Evolutionary conservation across 371 early-diverging fungal genomes (phyloP), one percentile per base, ranked within the genome.

Genomic region (Globomyces sp.): DNA sequence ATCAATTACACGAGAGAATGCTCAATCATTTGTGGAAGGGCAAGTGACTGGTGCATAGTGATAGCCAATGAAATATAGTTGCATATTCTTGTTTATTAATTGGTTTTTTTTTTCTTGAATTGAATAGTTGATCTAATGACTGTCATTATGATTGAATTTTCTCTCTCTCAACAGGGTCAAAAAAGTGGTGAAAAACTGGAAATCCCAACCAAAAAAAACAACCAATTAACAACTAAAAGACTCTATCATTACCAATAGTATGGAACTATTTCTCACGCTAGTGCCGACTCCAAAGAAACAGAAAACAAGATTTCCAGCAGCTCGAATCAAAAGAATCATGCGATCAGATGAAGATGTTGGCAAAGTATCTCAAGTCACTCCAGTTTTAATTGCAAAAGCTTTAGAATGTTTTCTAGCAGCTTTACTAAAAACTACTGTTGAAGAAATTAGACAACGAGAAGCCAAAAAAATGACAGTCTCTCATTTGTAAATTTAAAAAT

Each of bases 331-430:
- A 76, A 98, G 97, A 86, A 98, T 99, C 70, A 99, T 99, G 98
- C 98, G 99, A 73, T 83, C 90, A 75, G 98, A 99, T 82, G 99
- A 99, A 68, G 99, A 99, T 75, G 96, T 99, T n/a, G 99, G 99
- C 68, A 99, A 99, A 79, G 94, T 99, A 69, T 92, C 97, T 4
- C 93, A 92, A 68, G 95, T 94, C 48, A 99, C 99, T 1, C 99
- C 99, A 0, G 90, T 99, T 41, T 85, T 99, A 51, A 92, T 99
- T 67, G 92, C 95, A 36, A 93, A 94, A 72, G 92, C 95, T 5
- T 78, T 98, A 45, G 98, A 98, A 74, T 81, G 92, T 48, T 98
- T 98, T 67, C 91, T 98, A 90, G 90, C 93, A 68, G 85, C 89
- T 0, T 80, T 98, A 49, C 87, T 96, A 55, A 90, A 91, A 62